Evolutionary conservation across 306 rosid genomes (phyloP).

Genomic region (Malus sylvestris): DNA sequence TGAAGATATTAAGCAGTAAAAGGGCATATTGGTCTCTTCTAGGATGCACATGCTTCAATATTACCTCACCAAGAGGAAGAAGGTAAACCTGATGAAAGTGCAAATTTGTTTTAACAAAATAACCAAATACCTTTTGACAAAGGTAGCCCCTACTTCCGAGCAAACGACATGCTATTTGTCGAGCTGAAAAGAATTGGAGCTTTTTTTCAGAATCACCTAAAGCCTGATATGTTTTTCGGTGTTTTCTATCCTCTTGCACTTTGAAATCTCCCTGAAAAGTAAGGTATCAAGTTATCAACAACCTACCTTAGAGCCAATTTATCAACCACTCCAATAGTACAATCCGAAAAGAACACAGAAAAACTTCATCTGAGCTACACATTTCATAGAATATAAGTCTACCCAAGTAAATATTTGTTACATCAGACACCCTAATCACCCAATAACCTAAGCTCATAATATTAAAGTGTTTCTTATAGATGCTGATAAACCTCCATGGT

Average conservation of each 20-base stretch:
- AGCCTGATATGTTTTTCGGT: slow-evolving; percentile 69
- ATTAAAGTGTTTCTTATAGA: background rate
- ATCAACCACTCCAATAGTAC: background rate
- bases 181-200: slow-evolving; percentile 74
- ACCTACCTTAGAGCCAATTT: background rate
- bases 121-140: slow-evolving; percentile 69
- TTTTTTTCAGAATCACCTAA: slow-evolving; percentile 70
- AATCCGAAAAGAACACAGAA: background rate
- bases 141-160: slow-evolving; percentile 92
- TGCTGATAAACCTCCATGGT: background rate
- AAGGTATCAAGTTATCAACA: no score
- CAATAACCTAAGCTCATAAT: background rate
- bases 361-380: background rate
- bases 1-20: background rate
- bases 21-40: background rate
- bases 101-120: no score
- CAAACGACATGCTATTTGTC: slow-evolving; percentile 90
- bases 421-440: background rate
- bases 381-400: background rate
- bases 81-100: background rate
- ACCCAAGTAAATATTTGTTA: background rate
- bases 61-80: background rate
- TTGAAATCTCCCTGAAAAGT: slow-evolving; percentile 52
- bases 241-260: slow-evolving; percentile 71
- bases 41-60: background rate